phyloP scores from a whole-genome alignment of 306 rosid species.

The Neltuma alba region DNA sequence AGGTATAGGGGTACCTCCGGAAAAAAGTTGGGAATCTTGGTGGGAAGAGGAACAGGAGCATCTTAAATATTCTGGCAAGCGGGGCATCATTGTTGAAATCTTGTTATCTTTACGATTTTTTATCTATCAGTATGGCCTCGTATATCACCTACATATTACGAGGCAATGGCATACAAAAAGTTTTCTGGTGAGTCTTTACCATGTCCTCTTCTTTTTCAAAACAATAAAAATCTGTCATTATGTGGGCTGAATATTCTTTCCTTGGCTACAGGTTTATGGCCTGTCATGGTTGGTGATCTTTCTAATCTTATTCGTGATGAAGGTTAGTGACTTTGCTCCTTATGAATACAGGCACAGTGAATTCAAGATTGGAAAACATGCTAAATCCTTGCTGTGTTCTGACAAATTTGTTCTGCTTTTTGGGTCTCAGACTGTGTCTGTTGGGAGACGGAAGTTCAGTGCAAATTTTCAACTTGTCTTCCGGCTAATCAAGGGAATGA shows the following conservation, averaged over 20 bases:
- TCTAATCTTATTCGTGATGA: slow-evolving; percentile 81
- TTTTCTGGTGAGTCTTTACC: slow-evolving; percentile 60
- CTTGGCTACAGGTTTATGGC: slow-evolving; percentile 81
- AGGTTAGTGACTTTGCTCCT: slow-evolving; percentile 57
- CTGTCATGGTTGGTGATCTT: slow-evolving; percentile 94
- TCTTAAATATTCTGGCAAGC: slow-evolving; percentile 83
- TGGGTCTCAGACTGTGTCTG: slow-evolving; percentile 73
- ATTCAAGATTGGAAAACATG: background rate
- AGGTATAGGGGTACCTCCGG: slow-evolving; percentile 91
- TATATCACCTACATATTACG: slow-evolving; percentile 76
- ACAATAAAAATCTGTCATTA: background rate
- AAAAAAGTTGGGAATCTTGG: slow-evolving; percentile 99
- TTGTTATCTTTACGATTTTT: slow-evolving; percentile 84
- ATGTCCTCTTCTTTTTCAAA: background rate
- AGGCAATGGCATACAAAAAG: slow-evolving; percentile 49
- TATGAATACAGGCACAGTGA: background rate
- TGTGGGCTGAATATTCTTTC: slow-evolving; percentile 25
- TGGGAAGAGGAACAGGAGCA: slow-evolving; percentile 99
- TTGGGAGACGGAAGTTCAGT: slow-evolving; percentile 90
- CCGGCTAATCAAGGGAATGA: slow-evolving; percentile 89
- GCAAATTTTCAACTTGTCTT: slow-evolving; percentile 92
- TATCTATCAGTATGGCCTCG: slow-evolving; percentile 95
- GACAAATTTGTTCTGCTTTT: background rate
- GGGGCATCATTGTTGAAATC: slow-evolving; percentile 83
- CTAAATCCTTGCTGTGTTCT: slow-evolving; percentile 2